Conservation (phyloP, 371 early-diverging fungal species). For the Entomophthora muscae region DNA sequence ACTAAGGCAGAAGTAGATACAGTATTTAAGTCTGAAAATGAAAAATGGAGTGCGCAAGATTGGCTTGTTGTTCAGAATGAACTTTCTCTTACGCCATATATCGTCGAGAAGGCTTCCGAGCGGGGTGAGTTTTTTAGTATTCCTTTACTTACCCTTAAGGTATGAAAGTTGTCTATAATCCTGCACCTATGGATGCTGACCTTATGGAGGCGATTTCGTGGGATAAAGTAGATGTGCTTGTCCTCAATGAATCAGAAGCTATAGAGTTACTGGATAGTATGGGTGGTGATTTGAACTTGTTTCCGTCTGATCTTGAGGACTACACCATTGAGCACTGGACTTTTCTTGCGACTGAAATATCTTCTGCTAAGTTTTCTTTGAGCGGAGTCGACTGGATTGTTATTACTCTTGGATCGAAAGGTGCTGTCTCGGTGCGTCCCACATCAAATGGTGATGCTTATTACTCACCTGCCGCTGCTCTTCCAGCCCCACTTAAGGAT, state of each 20-base stretch:
- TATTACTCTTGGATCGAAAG: neutral
- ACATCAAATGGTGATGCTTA: neutral
- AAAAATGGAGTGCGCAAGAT: neutral
- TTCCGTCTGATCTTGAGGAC: neutral
- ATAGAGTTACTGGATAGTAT: neutral
- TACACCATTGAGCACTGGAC: neutral
- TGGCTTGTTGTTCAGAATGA: constrained; percentile 3
- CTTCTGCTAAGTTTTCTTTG: neutral
- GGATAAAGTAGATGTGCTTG: neutral
- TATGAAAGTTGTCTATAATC: neutral
- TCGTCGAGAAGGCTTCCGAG: neutral
- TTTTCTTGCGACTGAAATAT: neutral
- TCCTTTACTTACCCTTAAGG: neutral
- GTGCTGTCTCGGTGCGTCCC: neutral
- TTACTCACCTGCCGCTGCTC: neutral
- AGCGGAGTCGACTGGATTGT: neutral
- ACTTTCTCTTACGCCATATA: neutral
- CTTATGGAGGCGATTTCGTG: neutral
- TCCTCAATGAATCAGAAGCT: neutral
- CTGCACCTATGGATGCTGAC: neutral
- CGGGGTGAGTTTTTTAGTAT: neutral
- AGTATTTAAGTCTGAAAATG: neutral
- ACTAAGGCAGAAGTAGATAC: neutral
- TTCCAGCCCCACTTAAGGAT: constrained; percentile 20
- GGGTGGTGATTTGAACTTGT: neutral